phyloP scores from a whole-genome alignment of 2,329 filamentous ascomycete species.

The Curvularia spicifera region DNA sequence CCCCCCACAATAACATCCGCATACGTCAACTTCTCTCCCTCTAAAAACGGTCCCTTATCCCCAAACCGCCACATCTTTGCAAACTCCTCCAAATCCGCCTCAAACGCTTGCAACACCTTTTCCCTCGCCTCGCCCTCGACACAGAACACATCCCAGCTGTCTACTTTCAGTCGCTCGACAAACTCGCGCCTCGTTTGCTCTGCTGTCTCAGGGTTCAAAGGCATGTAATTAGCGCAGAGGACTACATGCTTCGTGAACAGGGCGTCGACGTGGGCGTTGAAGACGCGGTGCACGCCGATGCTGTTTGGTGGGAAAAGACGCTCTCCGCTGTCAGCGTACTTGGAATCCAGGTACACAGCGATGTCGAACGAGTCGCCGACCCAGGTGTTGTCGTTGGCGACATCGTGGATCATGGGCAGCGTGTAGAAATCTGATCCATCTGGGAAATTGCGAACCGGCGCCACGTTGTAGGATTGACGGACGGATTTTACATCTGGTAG shows the following conservation, averaged over 20 bases:
- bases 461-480: conserved; percentile 54
- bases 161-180: conserved; percentile 52
- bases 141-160: conserved; percentile 53
- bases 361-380: conserved; percentile 71
- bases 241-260: conserved; percentile 56
- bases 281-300: conserved; percentile 47
- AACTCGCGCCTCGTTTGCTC: conserved; percentile 57
- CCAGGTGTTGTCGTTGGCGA: conserved; percentile 43
- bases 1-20: conserved; percentile 64
- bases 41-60: conserved; percentile 55
- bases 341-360: conserved; percentile 63
- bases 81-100: conserved; percentile 51
- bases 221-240: conserved; percentile 53
- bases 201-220: conserved; percentile 58
- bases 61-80: conserved; percentile 52
- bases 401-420: conserved; percentile 63
- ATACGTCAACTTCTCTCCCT: conserved; percentile 56
- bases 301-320: conserved; percentile 56
- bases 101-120: conserved; percentile 50
- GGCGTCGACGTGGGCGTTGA: conserved; percentile 63
- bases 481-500: conserved; percentile 60
- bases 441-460: conserved; percentile 60
- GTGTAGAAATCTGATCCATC: conserved; percentile 66
- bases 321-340: conserved; percentile 55
- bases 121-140: conserved; percentile 49